Base-by-base conservation (phyloP, 345 rosid genomes). In the Viola odorata region DNA sequence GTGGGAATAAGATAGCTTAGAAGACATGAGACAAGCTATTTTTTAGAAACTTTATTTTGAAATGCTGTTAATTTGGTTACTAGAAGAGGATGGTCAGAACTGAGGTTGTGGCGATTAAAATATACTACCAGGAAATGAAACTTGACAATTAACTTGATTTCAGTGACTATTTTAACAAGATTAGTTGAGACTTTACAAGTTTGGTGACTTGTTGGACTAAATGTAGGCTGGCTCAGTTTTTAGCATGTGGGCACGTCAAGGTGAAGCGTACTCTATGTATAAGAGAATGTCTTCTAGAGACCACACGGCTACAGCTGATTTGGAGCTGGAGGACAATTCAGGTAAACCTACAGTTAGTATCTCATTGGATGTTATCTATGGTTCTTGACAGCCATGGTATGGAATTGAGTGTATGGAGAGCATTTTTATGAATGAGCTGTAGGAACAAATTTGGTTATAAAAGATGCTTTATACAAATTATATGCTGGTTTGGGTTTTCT, bases 231-330 rank as follows among this genome's bases (percentile, higher is more conserved):
- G 56, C 60, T 15, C 47, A 37, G 13, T 8, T 42, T 53, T 57
- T 83, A 76, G 85, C 75, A 90, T 86, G 97, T 79, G 86, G 88
- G 84, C 65, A 37, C 65, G 69, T 45, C 90, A 79, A 12, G 69
- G 84, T 23, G 87, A 80, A 44, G 55, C 76, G 32, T 79, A 62
- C 48, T 78, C 78, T 4, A 88, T 80, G 75, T 86, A 86, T 73
- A 91, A 90, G 68, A 80, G 99, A 75, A 53, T 78, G 69, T 51
- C 92, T 5, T 80, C 85, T 5, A 90, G 83, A 79, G 97, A 86
- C 53, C 64, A 74, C 77, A 11, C 80, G 4, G 57, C 73, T 13
- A 13, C 48, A 57, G 12, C 65, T 49, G 96, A 88, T 23, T 63
- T 78, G 55, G 96, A 88, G 78, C 63, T 78, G 55, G 96, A 88